Base-by-base conservation (phyloP, 441 rosid genomes). In the Breynia disticha region DNA sequence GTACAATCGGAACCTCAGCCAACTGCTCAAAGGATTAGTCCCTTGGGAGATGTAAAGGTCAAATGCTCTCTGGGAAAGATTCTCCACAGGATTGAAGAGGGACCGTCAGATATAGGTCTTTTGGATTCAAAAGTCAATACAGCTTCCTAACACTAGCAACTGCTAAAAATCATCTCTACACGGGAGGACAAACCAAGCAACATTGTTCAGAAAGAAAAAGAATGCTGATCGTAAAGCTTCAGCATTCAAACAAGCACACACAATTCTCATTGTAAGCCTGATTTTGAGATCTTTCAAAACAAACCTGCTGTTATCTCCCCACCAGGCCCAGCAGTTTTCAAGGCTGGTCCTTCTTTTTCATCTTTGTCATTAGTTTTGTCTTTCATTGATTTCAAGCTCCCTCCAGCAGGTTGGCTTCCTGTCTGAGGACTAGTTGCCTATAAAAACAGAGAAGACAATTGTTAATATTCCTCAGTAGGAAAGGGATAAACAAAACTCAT, bases 251-350 rank as follows among this genome's bases (percentile, higher is more conserved):
- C 15, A 22, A 22, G 19, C 41, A 18, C n/a, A 52, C 8, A 46
- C 17, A 46, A 16, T 16, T 16, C 5, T 3, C 7, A 18, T 3
- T 6, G 3, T 19, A 4, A 17, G 13, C 1, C 18, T 47, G 20
- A 47, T 17, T 52, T 16, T 24, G 6, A 11, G 3, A 12, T 16
- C 19, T 16, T 28, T 13, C 14, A 16, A 28, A 9, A 16, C 76
- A 56, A 63, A 94, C 99, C 99, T 77, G 99, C 99, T 45, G 97
- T 90, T 69, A 95, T 90, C 78, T 90, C 99, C 32, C 98, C 99
- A 54, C 72, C 90, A 16, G 95, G 77, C 50, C 97, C 99, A 24
- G 95, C 97, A 71, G 87, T 84, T 74, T 90, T 86, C 70, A 95
- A 74, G 57, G 80, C 78, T 32, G 99, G 59, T 52, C 86, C 95